Evolutionary conservation across 75 land plant genomes (phyloP).

Genomic region (Larix kaempferi): DNA sequence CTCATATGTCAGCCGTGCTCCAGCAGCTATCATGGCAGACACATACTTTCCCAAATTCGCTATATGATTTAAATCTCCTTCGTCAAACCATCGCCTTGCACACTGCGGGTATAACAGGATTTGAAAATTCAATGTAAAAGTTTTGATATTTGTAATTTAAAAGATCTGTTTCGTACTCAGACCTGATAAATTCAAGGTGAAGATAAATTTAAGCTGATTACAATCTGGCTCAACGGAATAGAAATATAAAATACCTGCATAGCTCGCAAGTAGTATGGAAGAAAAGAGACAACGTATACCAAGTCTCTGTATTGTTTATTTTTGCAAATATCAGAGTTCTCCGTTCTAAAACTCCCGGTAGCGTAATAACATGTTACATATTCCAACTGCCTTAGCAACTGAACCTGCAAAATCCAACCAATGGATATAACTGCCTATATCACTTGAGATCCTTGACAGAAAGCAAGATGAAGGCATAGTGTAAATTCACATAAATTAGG

Average conservation of each 20-base stretch:
- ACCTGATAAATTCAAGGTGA: no score
- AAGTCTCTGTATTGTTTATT: slow-evolving; percentile 53
- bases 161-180: no score
- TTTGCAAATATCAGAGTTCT: slow-evolving; percentile 64
- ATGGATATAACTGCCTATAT: not conserved
- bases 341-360: slow-evolving; percentile 69
- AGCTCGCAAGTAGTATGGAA: slow-evolving; percentile 97
- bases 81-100: slow-evolving; percentile 85
- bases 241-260: slow-evolving; percentile 66
- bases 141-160: no score
- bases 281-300: slow-evolving; percentile 85
- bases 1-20: slow-evolving; percentile 69
- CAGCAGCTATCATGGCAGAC: slow-evolving; percentile 91
- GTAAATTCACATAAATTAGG: not conserved
- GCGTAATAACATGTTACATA: slow-evolving; percentile 83
- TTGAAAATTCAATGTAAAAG: no score
- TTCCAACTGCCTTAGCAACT: slow-evolving; percentile 77
- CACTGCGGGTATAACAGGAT: slow-evolving; percentile 39
- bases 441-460: no score
- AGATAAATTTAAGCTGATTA: no score
- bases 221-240: no score
- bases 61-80: slow-evolving; percentile 58
- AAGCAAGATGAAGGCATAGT: not conserved
- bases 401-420: slow-evolving; percentile 41
- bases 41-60: slow-evolving; percentile 88